These are phyloP conservation scores for Syncephalastrum contaminatum DNA, from an alignment of 371 early-diverging fungal genomes.

Conservation along the genomic window DNA sequence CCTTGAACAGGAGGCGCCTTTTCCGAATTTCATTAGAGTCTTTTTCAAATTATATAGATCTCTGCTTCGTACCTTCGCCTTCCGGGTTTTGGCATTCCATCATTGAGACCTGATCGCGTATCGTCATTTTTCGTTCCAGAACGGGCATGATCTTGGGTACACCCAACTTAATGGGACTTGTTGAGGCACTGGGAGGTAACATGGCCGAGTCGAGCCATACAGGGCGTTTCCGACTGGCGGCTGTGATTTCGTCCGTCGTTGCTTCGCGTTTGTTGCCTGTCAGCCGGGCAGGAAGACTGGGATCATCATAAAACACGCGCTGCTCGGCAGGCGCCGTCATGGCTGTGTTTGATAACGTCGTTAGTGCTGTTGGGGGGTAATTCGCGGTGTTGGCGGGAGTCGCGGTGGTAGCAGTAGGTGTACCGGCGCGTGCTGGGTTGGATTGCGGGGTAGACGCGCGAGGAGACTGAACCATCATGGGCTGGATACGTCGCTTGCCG, in stretches of 20 bases:
- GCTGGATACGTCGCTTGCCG: conserved; percentile 81
- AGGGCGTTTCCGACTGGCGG: conserved; percentile 18
- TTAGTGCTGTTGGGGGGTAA: no score
- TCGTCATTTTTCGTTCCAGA: conserved; percentile 28
- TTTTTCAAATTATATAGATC: background rate
- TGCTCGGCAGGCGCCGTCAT: no score
- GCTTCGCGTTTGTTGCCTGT: background rate
- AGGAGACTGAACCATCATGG: conserved; percentile 31
- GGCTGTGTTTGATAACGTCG: no score
- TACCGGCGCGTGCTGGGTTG: no score
- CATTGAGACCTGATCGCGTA: conserved; percentile 13
- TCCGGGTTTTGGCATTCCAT: conserved; percentile 60
- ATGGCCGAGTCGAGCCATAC: conserved; percentile 42
- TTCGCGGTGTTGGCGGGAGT: no score
- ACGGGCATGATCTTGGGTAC: conserved; percentile 51
- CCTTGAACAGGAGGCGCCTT: conserved; percentile 35
- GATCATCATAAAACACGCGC: no score
- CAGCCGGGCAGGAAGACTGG: no score
- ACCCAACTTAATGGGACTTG: conserved; percentile 53
- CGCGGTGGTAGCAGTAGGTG: no score
- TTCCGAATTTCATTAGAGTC: no score
- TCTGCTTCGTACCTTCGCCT: background rate
- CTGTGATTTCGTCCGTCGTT: conserved; percentile 13
- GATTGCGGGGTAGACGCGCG: no score
- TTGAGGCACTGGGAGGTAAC: conserved; percentile 42